Evolutionary conservation across 805 yeast genomes (phyloP), one percentile per base, ranked within the genome.

Genomic region (Ogataea pini): DNA sequence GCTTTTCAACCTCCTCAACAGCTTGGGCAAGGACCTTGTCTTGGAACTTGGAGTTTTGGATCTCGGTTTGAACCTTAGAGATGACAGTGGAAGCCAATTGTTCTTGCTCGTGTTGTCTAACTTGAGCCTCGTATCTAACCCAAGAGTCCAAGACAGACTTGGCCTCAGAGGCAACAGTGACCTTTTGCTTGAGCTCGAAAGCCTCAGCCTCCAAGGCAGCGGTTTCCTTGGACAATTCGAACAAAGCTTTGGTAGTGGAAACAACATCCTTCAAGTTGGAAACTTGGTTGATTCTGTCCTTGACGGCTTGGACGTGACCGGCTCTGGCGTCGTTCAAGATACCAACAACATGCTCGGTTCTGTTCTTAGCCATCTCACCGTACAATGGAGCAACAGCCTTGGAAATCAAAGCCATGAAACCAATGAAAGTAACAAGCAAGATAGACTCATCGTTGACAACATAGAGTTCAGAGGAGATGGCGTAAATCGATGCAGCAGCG

Each of bases 51-150:
- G 96, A 83, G 75, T 86, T 85, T 62, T 77, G 73, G 61, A 94
- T 72, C 74, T 89, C 94, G 71, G 85, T 74, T 78, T 88, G 83
- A 64, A 92, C 94, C 78, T 89, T 90, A 47, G 90, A 76, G 69
- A 90, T 87, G 57, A 94, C 96, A 50, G 90, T 65, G 67, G 86
- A 75, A 60, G 95, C 83, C 64, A 94, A 83, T 73, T 89, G 96
- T 73, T 84, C 80, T 80, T 94, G 99, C 80, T 94, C 96, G 68
- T 83, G 75, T 78, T 89, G 96, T 78, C 97, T 92, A 60, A 91
- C 94, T 70, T 89, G 90, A 60, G 89, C 86, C 79, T 94, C 99
- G 74, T 87, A 88, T 82, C 98, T 89, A 63, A 91, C 97, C 99
- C 99, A 94, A 13, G 98, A 89, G 76, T 94, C 99, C 69, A 94